phyloP scores from a whole-genome alignment of 495 filamentous ascomycete species.

The Xylaria longipes region DNA sequence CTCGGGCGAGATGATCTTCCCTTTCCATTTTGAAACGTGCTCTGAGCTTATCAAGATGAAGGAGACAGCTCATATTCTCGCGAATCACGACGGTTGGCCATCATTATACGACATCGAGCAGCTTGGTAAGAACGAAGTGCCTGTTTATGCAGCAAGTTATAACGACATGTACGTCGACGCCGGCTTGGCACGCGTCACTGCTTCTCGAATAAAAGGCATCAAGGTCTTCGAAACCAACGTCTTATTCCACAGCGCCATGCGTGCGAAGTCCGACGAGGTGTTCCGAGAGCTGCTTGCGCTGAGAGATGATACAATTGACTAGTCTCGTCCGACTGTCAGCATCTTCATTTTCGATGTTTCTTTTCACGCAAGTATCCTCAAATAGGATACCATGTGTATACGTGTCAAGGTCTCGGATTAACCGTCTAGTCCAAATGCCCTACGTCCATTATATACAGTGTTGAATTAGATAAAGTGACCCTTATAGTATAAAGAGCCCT shows the following conservation, averaged over 20 bases:
- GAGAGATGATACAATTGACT: constrained; percentile 77
- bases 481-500: background rate
- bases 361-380: background rate
- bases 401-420: background rate
- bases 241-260: constrained; percentile 84
- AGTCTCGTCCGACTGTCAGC: constrained; percentile 17
- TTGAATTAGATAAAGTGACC: background rate
- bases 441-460: background rate
- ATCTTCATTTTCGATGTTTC: background rate
- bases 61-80: constrained; percentile 72
- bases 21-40: constrained; percentile 79
- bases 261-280: constrained; percentile 74
- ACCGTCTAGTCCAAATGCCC: background rate
- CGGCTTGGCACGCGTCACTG: constrained; percentile 74
- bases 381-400: background rate
- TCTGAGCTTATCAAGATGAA: constrained; percentile 70
- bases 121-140: constrained; percentile 79
- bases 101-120: constrained; percentile 76
- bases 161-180: constrained; percentile 97
- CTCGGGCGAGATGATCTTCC: constrained; percentile 91
- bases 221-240: constrained; percentile 85
- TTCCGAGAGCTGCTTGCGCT: constrained; percentile 72
- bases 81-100: constrained; percentile 70
- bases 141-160: constrained; percentile 86
- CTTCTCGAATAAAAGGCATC: constrained; percentile 73